Evolutionary conservation across 768 basidiomycete species (phyloP).

Genomic region (Phlebiopsis flavidoalba): DNA sequence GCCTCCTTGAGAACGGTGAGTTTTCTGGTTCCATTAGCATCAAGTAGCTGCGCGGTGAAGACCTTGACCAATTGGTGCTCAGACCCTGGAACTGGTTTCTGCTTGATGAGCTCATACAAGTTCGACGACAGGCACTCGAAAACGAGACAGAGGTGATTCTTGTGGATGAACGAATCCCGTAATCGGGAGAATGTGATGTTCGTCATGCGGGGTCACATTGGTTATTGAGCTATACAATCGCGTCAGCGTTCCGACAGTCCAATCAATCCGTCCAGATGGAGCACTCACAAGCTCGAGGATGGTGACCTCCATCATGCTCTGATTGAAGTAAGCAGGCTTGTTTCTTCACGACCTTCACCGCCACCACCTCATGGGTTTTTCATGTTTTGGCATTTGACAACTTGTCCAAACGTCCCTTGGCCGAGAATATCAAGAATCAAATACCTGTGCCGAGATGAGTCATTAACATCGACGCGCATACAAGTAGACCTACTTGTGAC

Average conservation of each 20-base stretch:
- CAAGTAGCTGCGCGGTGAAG: constrained; percentile 93
- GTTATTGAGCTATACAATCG: constrained; percentile 72
- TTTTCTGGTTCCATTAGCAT: too few relatives aligned
- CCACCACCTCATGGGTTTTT: constrained; percentile 98
- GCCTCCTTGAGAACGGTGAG: constrained; percentile 92
- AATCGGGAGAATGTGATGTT: constrained; percentile 95
- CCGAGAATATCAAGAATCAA: constrained; percentile 97
- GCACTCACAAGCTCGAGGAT: constrained; percentile 86
- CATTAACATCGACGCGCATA: constrained; percentile 7
- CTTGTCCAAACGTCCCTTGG: constrained; percentile 98
- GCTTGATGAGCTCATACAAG: constrained; percentile 98
- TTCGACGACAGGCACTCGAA: constrained; percentile 97
- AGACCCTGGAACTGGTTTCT: constrained; percentile 98
- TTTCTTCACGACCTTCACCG: constrained; percentile 99
- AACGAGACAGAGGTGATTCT: constrained; percentile 93
- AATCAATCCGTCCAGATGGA: neutral
- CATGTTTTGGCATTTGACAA: constrained; percentile 99
- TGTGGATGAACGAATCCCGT: constrained; percentile 94
- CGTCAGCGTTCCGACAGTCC: neutral
- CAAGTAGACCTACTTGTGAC: constrained; percentile 72
- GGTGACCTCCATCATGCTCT: constrained; percentile 99
- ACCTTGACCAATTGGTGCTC: constrained; percentile 98
- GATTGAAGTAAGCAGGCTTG: constrained; percentile 99
- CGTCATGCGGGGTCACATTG: constrained; percentile 89
- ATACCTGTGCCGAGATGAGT: constrained; percentile 50